These are phyloP conservation scores for Musa schizocarpa DNA, from an alignment of 176 grass and related monocot genomes.

Conservation along the genomic window DNA sequence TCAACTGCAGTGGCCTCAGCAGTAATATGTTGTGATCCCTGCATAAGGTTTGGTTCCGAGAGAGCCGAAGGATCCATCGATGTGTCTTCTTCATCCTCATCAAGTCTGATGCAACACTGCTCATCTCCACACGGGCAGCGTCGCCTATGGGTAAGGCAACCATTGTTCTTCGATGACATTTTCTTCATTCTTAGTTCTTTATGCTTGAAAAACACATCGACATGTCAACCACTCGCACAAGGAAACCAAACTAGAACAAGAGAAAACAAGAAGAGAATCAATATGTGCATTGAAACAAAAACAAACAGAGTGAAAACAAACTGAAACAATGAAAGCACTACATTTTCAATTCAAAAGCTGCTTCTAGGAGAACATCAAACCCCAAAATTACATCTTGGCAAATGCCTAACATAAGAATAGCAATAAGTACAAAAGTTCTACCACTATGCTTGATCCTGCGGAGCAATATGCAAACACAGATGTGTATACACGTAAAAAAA, in stretches of 20 bases:
- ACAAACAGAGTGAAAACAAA: not conserved
- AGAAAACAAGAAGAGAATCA: not conserved
- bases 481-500: too few relatives aligned
- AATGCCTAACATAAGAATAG: not conserved
- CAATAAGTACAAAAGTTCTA: not conserved
- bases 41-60: slow-evolving; percentile 9
- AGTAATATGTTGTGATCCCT: slow-evolving; percentile 7
- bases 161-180: slow-evolving; percentile 5
- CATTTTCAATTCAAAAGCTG: not conserved
- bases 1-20: slow-evolving; percentile 5
- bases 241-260: not conserved
- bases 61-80: not conserved
- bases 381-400: not conserved
- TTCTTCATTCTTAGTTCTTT: slow-evolving; percentile 3
- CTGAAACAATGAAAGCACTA: not conserved
- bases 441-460: not conserved
- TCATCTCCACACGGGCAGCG: slow-evolving; percentile 29
- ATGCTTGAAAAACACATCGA: not conserved
- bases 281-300: not conserved
- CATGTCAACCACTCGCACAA: not conserved
- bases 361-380: too few relatives aligned
- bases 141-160: slow-evolving; percentile 4
- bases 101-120: slow-evolving; percentile 23
- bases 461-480: not conserved
- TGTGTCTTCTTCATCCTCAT: slow-evolving; percentile 24